phyloP scores from a whole-genome alignment of 495 filamentous ascomycete genomes.

The Neurospora sp. region DNA sequence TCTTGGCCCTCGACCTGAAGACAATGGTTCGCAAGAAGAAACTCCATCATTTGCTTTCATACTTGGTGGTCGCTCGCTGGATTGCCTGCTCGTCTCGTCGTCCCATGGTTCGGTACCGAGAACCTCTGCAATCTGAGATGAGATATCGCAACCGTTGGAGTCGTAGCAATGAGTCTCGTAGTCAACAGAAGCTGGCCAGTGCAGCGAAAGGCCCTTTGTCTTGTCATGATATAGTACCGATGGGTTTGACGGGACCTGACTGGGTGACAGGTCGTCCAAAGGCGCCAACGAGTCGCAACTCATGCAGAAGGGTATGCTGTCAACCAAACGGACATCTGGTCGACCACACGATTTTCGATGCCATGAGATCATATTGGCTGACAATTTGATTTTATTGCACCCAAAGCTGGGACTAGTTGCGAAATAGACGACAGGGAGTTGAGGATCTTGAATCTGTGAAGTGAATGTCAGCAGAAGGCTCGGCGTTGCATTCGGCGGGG shows the following conservation, averaged over 20 bases:
- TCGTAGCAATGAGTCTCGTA: neutral
- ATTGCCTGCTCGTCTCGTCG: neutral
- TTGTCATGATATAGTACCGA: slow-evolving; percentile 3
- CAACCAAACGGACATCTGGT: slow-evolving; percentile 8
- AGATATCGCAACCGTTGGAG: neutral
- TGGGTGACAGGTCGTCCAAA: slow-evolving; percentile 5
- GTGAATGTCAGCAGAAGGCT: neutral
- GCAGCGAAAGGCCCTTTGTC: neutral
- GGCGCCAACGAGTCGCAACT: slow-evolving; percentile 12
- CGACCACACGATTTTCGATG: slow-evolving; percentile 9
- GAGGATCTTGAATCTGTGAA: neutral
- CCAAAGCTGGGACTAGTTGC: neutral
- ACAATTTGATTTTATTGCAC: no score
- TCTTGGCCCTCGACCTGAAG: neutral
- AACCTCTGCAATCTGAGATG: neutral
- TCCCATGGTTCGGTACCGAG: neutral
- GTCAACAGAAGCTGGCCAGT: neutral
- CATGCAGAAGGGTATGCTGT: slow-evolving; percentile 10
- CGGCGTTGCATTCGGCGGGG: neutral
- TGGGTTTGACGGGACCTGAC: slow-evolving; percentile 5
- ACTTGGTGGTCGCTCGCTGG: neutral
- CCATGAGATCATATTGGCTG: slow-evolving; percentile 5
- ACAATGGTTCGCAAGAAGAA: neutral
- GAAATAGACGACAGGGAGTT: neutral
- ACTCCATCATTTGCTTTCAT: neutral